Evolutionary conservation across 2,329 filamentous ascomycete species (phyloP), one percentile per base, ranked within the genome.

Genomic region (Aaosphaeria arxii): DNA sequence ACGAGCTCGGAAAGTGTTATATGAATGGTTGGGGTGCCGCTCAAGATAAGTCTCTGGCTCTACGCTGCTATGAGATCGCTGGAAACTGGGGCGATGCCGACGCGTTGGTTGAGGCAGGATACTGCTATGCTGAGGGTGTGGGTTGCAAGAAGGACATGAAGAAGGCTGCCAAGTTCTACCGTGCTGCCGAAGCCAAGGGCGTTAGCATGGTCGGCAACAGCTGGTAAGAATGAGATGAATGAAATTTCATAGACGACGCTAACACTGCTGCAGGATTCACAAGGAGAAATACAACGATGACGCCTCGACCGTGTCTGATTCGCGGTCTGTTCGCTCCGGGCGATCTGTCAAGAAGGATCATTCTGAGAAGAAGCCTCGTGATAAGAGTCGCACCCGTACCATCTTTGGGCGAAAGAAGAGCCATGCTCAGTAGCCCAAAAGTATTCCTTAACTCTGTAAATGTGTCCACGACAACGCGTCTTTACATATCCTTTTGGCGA

Each of bases 151-250:
- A 97, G 73, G 89, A 97, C 66, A 76, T 96, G 66, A 96, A 91
- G 76, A 96, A 91, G 74, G 92, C 89, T 43, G 92, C 94, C 50
- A 88, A 84, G 52, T 90, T 94, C 62, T 97, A 97, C 69, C 86
- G 94, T 24, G 80, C 86, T 76, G 94, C 94, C 5, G 94, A 96
- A 69, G 85, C 87, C 28, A 94, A 94, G 72, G 94, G 94, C 5
- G 91, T 96, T 78, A 95, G 85, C 71, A 97, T 97, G 91, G 87
- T 96, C 48, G 94, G 94, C 47, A 97, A 97, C 69, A 96, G 91
- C 77, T 99, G 94, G 92, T 96, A 78, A 67, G 89, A 81, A 48
- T 51, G 39, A 36, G 9, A 9, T 9, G 7, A 7, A 13, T 33
- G n/a, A 5, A 29, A 36, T 30, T 39, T n/a, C 7, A n/a, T n/a